phyloP scores from a whole-genome alignment of 2,329 filamentous ascomycete genomes.

The Aspergillus viridinutans region DNA sequence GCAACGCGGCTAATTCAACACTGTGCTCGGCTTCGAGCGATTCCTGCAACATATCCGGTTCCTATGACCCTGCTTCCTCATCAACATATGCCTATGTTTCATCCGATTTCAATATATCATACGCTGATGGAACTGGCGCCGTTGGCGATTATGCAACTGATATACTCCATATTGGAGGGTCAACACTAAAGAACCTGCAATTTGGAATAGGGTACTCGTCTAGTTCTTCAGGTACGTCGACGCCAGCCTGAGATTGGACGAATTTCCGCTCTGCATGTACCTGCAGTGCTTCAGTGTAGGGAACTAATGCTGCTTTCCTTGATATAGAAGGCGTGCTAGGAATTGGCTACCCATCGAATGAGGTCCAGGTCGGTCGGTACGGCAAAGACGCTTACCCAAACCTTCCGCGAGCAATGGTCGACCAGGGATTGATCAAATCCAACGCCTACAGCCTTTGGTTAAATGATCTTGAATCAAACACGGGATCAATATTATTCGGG shows the following conservation, averaged over 20 bases:
- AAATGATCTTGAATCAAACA: constrained; percentile 63
- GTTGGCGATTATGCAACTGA: constrained; percentile 77
- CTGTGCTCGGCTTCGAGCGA: constrained; percentile 42
- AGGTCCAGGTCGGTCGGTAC: constrained; percentile 52
- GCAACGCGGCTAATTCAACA: constrained; percentile 48
- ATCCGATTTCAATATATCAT: constrained; percentile 79
- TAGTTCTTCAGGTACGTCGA: constrained; percentile 40
- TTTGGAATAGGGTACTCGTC: constrained; percentile 59
- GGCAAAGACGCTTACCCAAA: constrained; percentile 59
- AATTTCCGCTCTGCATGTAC: background rate
- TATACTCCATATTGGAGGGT: constrained; percentile 54
- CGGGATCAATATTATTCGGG: constrained; percentile 68
- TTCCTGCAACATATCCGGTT: constrained; percentile 47
- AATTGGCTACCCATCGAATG: constrained; percentile 76
- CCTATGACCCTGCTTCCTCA: constrained; percentile 56
- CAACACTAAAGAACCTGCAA: constrained; percentile 49
- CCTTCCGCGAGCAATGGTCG: constrained; percentile 61
- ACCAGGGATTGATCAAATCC: constrained; percentile 58
- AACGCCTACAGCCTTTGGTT: constrained; percentile 72
- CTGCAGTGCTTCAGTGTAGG: background rate
- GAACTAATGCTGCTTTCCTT: background rate
- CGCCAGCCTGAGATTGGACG: no score
- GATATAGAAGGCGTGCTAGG: constrained; percentile 69
- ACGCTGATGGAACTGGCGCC: constrained; percentile 76
- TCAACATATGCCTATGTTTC: constrained; percentile 72